phyloP scores from a whole-genome alignment of 257 asterid species.

The Primulina eburnea region DNA sequence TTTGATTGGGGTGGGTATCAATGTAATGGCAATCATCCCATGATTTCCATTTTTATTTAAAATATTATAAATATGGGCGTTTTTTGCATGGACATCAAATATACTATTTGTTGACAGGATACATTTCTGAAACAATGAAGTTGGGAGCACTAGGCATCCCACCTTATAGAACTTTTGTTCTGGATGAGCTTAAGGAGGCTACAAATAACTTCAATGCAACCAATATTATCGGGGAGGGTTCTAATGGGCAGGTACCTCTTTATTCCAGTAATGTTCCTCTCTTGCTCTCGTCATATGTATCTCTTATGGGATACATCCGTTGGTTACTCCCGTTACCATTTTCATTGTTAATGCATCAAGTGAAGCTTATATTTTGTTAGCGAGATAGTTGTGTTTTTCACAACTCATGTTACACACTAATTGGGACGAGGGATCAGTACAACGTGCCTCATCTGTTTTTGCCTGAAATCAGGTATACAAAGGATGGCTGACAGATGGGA shows the following conservation, averaged over 20 bases:
- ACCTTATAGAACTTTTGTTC: constrained; percentile 61
- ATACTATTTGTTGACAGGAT: constrained; percentile 42
- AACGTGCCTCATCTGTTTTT: neutral
- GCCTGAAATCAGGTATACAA: constrained; percentile 51
- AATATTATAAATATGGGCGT: no score
- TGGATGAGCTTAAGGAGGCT: constrained; percentile 83
- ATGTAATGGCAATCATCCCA: no score
- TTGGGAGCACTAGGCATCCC: constrained; percentile 69
- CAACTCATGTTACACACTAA: neutral
- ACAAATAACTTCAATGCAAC: constrained; percentile 55
- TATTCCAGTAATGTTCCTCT: neutral
- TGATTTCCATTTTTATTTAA: no score
- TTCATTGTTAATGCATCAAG: neutral
- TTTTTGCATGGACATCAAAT: neutral
- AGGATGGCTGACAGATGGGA: constrained; percentile 67
- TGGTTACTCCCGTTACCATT: neutral
- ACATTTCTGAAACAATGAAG: constrained; percentile 78
- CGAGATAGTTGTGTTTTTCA: neutral
- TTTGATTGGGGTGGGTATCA: no score
- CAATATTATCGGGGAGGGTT: constrained; percentile 57
- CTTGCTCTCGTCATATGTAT: neutral
- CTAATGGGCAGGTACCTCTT: constrained; percentile 59
- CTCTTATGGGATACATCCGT: no score
- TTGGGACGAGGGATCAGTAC: neutral
- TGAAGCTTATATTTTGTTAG: no score